Base-by-base conservation (phyloP, 139 green algal genomes). In the Zygnema circumcarinatum region DNA sequence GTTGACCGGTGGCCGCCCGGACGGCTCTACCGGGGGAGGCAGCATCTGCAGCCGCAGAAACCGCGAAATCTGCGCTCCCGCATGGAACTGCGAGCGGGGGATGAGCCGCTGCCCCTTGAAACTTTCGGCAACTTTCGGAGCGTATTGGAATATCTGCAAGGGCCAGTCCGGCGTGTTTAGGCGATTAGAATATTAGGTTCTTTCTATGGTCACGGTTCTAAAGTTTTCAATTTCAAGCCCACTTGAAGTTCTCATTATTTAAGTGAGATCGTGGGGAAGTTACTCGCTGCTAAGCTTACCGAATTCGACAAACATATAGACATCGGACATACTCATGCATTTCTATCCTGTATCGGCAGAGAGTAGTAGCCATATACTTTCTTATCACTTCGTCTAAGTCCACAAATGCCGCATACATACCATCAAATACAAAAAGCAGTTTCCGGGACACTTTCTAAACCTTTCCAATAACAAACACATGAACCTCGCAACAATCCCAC, bases 21-120 rank as follows among this genome's bases (percentile, higher is more conserved):
- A 0, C 47, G 31, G 16, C 0, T 85, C 0, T 0, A 31, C 84
- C 25, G 67, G 35, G n/a, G 73, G 35, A 39, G 87, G 25, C 0
- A 91, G 42, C 35, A 87, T 89, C 36, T 74, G 74, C 22, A 88
- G 73, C 25, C 89, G 76, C 1, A 91, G 41, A 53, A 92, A 89
- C 11, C 38, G 36, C 1, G 54, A 42, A 52, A 91, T 73, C 20
- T 32, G 38, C 38, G 38, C 68, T 11, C 89, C 89, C 31, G 82
- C 56, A 76, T 92, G 86, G 2, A 91, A 92, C 0, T 89, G 35
- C 0, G 67, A 47, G 32, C 69, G 47, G 3, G 87, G 41, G 0
- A 92, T 52, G 1, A 92, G 89, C 79, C 90, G 90, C 0, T 90
- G 86, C 0, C 89, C 89, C 62, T 90, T 92, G 76, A 78, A 89